phyloP scores from a whole-genome alignment of 805 yeast genomes.

The Diddensiella caesifluorescens region DNA sequence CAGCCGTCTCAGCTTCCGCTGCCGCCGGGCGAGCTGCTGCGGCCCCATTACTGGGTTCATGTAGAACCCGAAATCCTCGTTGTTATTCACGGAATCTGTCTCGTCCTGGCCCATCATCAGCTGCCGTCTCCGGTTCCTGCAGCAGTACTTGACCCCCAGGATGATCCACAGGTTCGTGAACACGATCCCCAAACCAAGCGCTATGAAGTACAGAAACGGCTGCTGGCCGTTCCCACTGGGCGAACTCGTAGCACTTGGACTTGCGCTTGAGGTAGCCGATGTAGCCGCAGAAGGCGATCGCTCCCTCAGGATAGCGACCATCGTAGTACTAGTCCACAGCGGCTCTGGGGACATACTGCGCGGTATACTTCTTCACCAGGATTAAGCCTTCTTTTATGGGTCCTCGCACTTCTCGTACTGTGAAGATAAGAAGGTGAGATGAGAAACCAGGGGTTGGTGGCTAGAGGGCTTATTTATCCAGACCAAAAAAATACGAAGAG shows the following conservation, averaged over 20 bases:
- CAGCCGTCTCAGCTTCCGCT: slow-evolving; percentile 23
- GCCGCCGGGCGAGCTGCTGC: slow-evolving; percentile 14
- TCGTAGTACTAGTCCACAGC: not conserved
- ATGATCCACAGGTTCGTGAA: slow-evolving; percentile 34
- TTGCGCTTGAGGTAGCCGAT: slow-evolving; percentile 3
- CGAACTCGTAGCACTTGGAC: not conserved
- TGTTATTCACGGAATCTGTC: slow-evolving; percentile 6
- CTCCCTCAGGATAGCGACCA: not conserved
- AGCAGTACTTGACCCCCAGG: slow-evolving; percentile 31
- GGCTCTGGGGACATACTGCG: too few relatives aligned
- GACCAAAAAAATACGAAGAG: too few relatives aligned
- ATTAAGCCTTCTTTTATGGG: too few relatives aligned
- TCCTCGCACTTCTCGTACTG: too few relatives aligned
- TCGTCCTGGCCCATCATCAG: slow-evolving; percentile 15
- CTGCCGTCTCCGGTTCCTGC: slow-evolving; percentile 26
- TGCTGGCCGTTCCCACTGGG: slow-evolving; percentile 14
- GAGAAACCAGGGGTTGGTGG: too few relatives aligned
- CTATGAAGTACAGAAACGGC: slow-evolving; percentile 34
- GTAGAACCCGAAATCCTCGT: slow-evolving; percentile 14
- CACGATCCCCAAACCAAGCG: slow-evolving; percentile 34
- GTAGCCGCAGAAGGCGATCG: slow-evolving; percentile 1
- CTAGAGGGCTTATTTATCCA: too few relatives aligned
- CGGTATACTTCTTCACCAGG: too few relatives aligned
- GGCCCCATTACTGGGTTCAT: slow-evolving; percentile 20
- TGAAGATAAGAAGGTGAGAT: too few relatives aligned